Evolutionary conservation across 345 rosid genomes (phyloP).

Genomic region (Mangifera indica): DNA sequence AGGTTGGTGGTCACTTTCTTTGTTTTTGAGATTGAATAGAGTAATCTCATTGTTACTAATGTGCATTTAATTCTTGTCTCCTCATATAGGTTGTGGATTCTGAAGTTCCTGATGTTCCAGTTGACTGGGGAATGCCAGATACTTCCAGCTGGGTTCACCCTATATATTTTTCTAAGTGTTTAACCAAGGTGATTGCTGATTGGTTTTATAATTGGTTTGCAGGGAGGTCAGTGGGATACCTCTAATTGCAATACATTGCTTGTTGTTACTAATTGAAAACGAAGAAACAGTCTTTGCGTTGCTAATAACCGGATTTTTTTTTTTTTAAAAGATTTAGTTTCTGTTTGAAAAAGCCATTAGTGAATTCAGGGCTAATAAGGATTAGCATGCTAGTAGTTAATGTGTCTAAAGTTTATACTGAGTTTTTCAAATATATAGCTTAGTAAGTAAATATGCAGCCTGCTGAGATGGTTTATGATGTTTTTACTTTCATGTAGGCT

Average conservation of each 20-base stretch:
- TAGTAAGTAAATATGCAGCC: too few species aligned
- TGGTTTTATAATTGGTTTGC: slow-evolving; percentile 14
- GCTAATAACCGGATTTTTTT: background rate
- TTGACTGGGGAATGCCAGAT: slow-evolving; percentile 93
- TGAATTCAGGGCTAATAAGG: background rate
- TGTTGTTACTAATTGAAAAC: background rate
- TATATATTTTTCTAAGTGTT: slow-evolving; percentile 78
- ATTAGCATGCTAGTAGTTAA: background rate
- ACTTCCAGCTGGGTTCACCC: slow-evolving; percentile 71
- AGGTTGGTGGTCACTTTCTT: slow-evolving; percentile 49
- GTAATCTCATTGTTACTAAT: slow-evolving; percentile 3
- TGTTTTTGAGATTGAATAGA: background rate
- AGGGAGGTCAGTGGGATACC: slow-evolving; percentile 4
- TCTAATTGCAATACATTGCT: background rate
- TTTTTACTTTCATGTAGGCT: slow-evolving; percentile 45
- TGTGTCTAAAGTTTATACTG: too few species aligned
- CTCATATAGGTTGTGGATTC: slow-evolving; percentile 61
- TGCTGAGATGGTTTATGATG: background rate
- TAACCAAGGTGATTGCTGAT: slow-evolving; percentile 66
- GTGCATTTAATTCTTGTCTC: slow-evolving; percentile 15
- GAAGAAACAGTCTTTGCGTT: background rate
- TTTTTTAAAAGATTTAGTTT: too few species aligned
- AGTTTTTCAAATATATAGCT: too few species aligned
- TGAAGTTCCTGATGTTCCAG: slow-evolving; percentile 56
- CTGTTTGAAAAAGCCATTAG: slow-evolving; percentile 36